These are phyloP conservation scores for Trypanosoma mega DNA, from an alignment of 208 protist genomes.

Conservation along the genomic window DNA sequence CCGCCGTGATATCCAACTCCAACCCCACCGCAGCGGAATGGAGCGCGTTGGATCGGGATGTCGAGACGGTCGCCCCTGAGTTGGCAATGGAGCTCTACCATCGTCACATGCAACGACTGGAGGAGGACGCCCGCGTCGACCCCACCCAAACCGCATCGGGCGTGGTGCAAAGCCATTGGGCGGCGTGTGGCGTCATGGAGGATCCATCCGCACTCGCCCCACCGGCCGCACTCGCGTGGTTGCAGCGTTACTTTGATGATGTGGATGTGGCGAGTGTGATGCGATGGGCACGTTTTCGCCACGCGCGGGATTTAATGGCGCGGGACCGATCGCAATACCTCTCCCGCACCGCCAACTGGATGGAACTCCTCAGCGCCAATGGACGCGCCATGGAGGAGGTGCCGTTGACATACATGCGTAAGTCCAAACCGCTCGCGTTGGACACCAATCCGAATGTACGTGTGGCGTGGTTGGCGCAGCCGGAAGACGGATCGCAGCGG, in stretches of 20 bases:
- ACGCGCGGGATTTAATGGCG: slow-evolving; percentile 67
- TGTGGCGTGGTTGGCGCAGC: slow-evolving; percentile 66
- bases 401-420: slow-evolving; percentile 82
- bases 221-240: slow-evolving; percentile 50
- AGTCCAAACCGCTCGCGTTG: slow-evolving; percentile 57
- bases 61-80: slow-evolving; percentile 56
- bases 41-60: slow-evolving; percentile 58
- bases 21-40: neutral
- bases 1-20: slow-evolving; percentile 25
- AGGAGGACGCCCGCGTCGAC: too few species aligned
- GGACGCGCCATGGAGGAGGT: slow-evolving; percentile 57
- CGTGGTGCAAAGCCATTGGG: slow-evolving; percentile 21
- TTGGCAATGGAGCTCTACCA: slow-evolving; percentile 65
- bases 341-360: slow-evolving; percentile 62
- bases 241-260: slow-evolving; percentile 62
- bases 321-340: slow-evolving; percentile 68
- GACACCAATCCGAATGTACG: slow-evolving; percentile 75
- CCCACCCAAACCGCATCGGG: too few species aligned
- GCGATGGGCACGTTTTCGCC: slow-evolving; percentile 72
- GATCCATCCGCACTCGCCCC: slow-evolving; percentile 2
- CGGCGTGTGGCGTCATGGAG: slow-evolving; percentile 16
- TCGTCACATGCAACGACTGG: slow-evolving; percentile 31
- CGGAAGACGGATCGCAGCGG: slow-evolving; percentile 9
- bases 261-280: slow-evolving; percentile 62
- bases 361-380: slow-evolving; percentile 63